Evolutionary conservation across 1,284 basidiomycete species (phyloP).

Genomic region (Sporisorium exsertum): DNA sequence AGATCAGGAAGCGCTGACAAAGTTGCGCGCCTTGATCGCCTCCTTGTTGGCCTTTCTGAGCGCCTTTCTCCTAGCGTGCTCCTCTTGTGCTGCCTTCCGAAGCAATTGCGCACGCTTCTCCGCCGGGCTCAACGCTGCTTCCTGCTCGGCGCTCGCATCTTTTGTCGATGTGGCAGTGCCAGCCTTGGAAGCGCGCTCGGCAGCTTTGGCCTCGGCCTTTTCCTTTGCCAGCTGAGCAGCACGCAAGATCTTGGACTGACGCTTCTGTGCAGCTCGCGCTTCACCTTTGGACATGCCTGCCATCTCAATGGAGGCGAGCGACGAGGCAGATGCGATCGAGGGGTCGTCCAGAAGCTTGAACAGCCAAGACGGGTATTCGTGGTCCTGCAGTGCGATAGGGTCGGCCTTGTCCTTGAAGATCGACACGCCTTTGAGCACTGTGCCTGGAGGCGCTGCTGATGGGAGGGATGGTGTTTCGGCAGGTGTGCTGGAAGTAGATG

Average conservation of each 20-base stretch:
- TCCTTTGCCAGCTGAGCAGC: slow-evolving; percentile 49
- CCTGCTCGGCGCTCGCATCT: neutral
- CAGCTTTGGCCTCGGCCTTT: slow-evolving; percentile 51
- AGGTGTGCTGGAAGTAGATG: slow-evolving; percentile 14
- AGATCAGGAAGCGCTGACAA: slow-evolving; percentile 54
- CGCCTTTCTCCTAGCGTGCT: slow-evolving; percentile 39
- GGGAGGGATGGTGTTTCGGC: slow-evolving; percentile 36
- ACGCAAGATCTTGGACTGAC: slow-evolving; percentile 56
- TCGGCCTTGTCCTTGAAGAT: slow-evolving; percentile 86
- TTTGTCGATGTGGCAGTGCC: neutral
- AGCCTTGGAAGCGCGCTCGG: slow-evolving; percentile 35
- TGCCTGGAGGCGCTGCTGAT: slow-evolving; percentile 74
- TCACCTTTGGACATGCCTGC: slow-evolving; percentile 66
- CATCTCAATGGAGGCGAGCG: slow-evolving; percentile 56
- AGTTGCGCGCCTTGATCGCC: slow-evolving; percentile 64
- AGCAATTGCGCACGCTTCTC: slow-evolving; percentile 11
- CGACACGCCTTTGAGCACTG: slow-evolving; percentile 79
- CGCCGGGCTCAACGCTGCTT: slow-evolving; percentile 8
- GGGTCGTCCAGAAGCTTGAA: slow-evolving; percentile 78
- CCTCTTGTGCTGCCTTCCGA: slow-evolving; percentile 33
- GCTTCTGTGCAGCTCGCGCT: slow-evolving; percentile 60
- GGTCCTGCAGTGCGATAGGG: slow-evolving; percentile 82
- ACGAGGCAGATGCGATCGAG: slow-evolving; percentile 46
- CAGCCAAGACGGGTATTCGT: slow-evolving; percentile 88
- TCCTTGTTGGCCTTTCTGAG: slow-evolving; percentile 59